Conservation (phyloP, 495 filamentous ascomycete species). For the Aspergillus baeticus region DNA sequence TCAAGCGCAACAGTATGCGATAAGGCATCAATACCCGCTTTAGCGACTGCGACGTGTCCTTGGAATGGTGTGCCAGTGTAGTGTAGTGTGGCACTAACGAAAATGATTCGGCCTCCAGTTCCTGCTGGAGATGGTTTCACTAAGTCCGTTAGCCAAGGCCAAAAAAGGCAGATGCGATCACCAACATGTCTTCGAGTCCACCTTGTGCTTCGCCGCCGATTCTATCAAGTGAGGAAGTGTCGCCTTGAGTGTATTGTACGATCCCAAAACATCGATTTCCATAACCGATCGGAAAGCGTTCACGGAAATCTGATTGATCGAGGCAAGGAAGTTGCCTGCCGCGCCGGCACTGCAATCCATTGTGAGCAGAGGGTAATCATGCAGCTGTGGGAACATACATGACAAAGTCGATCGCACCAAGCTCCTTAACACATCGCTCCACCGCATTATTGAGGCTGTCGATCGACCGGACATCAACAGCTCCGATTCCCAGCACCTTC, state of each 20-base stretch:
- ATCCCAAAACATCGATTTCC: conserved; percentile 92
- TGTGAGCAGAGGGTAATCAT: conserved; percentile 11
- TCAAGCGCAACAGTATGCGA: conserved; percentile 75
- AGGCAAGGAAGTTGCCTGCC: conserved; percentile 93
- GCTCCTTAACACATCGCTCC: conserved; percentile 71
- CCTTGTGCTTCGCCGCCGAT: conserved; percentile 63
- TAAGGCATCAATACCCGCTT: conserved; percentile 86
- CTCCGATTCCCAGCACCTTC: conserved; percentile 82
- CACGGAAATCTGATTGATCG: conserved; percentile 72
- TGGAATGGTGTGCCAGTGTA: conserved; percentile 83
- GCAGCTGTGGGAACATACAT: conserved; percentile 55
- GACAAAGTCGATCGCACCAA: conserved; percentile 89
- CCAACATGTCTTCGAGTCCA: conserved; percentile 47
- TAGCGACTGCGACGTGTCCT: conserved; percentile 82
- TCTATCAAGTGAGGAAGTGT: conserved; percentile 73
- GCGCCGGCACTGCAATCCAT: conserved; percentile 71
- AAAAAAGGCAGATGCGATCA: background rate
- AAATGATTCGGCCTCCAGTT: conserved; percentile 83
- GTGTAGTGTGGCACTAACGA: conserved; percentile 86
- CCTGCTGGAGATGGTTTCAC: conserved; percentile 41
- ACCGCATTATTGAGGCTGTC: conserved; percentile 70
- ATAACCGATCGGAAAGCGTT: conserved; percentile 96
- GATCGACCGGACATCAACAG: conserved; percentile 76
- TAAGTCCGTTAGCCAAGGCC: conserved; percentile 7
- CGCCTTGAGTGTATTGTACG: conserved; percentile 93